Base-by-base conservation (phyloP, 768 basidiomycete genomes). In the Glaciozyma antarctica region DNA sequence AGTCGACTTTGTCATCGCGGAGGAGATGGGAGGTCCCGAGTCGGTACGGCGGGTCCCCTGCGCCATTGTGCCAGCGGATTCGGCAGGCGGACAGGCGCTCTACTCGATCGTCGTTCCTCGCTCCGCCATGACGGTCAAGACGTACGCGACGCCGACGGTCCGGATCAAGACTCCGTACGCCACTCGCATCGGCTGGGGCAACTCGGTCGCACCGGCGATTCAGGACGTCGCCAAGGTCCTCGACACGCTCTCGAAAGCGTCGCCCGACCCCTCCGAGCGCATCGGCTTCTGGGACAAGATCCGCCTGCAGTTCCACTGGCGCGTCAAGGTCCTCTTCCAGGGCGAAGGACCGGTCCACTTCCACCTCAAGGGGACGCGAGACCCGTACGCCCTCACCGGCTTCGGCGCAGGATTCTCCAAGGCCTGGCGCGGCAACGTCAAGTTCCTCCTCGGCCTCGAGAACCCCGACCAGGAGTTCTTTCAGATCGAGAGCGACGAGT, bases 251-350 rank as follows among this genome's bases (percentile, higher is more conserved):
- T 83, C 88, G 4, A 85, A 85, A 68, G 80, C 87, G 24, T 83
- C 88, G 58, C 81, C 83, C 53, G 93, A 98, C 76, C 80, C 83
- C 26, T 93, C 90, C 3, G 87, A 89, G 17, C 81, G 83, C 15
- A 73, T 94, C 67, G 93, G 91, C 10, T 94, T 95, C 75, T 95
- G 93, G 93, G 93, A 97, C 76, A 97, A 95, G 81, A 85, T 91
- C 71, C 81, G 88, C 32, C 79, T 92, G 16, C 80, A 89, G 26
- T 81, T 93, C 66, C 93, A 95, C 75, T 93, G 92, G 89, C 85
- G 80, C 47, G 75, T 87, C 26, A 80, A 80, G 61, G 78, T 86
- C 43, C 79, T 82, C 26, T 94, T 94, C 73, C 78, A 78, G 0
- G 78, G 77, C 19, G 72, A 57, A 34, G 81, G 82, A 21, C 86